A percentile compares a stretch with the other conserved stretches of the same genome.
Evolutionary conservation across 352 stramenopile genomes (phyloP).

Genomic region (Phytophthora tentaculata): DNA sequence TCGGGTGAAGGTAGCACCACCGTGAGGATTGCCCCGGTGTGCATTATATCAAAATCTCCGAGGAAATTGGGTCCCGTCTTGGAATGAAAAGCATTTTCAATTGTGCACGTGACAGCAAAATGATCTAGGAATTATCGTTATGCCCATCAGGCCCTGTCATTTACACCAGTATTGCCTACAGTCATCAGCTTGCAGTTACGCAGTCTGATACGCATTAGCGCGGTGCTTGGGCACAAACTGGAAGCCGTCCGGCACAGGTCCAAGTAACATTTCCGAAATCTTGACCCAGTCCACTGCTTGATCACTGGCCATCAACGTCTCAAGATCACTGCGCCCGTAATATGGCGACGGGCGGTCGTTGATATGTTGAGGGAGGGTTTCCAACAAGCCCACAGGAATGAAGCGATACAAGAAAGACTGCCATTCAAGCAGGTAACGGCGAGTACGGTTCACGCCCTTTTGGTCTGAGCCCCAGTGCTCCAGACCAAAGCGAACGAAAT

Average conservation of each 20-base stretch:
- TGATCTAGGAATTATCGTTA: slow-evolving; percentile 22
- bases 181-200: slow-evolving; percentile 17
- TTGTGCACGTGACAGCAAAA: no score
- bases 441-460: slow-evolving; percentile 97
- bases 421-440: slow-evolving; percentile 99
- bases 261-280: slow-evolving; percentile 99
- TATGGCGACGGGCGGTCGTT: slow-evolving; percentile 96
- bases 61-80: no score
- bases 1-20: no score
- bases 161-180: background rate
- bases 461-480: slow-evolving; percentile 99
- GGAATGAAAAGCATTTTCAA: no score
- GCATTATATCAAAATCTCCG: no score
- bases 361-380: slow-evolving; percentile 96
- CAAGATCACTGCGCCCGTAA: slow-evolving; percentile 95
- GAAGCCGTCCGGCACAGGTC: slow-evolving; percentile 91
- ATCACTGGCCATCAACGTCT: slow-evolving; percentile 97
- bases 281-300: slow-evolving; percentile 98
- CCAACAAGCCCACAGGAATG: slow-evolving; percentile 97
- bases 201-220: slow-evolving; percentile 91
- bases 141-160: background rate
- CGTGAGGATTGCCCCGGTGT: no score
- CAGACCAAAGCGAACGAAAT: slow-evolving; percentile 97
- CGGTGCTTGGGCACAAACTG: slow-evolving; percentile 99
- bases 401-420: slow-evolving; percentile 98